Percentiles rank a stretch among this genome's conserved stretches.
Conservation (phyloP, 2,329 filamentous ascomycete species). For the Aureobasidium sp. region DNA sequence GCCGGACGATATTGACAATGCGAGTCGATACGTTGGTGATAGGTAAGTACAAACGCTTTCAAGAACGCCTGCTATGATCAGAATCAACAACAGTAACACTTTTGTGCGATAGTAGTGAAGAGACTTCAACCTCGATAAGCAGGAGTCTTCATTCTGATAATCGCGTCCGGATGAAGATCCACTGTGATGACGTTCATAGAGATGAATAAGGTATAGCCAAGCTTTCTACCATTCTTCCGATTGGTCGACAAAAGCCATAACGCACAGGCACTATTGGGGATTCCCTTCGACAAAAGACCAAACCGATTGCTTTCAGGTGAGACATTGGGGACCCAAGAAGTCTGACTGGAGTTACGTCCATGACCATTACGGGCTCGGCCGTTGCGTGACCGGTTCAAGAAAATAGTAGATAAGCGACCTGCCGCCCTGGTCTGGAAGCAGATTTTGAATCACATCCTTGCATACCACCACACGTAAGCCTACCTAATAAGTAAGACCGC, state of each 20-base stretch:
- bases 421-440: not conserved
- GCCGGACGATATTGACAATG: not conserved
- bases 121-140: slow-evolving; percentile 1
- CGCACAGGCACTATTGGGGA: slow-evolving; percentile 8
- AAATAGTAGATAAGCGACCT: slow-evolving; percentile 3
- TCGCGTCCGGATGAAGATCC: not conserved
- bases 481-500: not conserved
- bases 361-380: not conserved
- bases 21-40: not conserved
- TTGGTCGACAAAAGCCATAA: not conserved
- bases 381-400: not conserved
- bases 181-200: not conserved
- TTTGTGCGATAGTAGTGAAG: not conserved
- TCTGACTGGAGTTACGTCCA: not conserved
- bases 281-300: not conserved
- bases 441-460: not conserved
- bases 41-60: not conserved
- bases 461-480: slow-evolving; percentile 11
- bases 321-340: slow-evolving; percentile 2
- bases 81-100: not conserved
- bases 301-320: not conserved
- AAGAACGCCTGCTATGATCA: not conserved
- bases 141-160: not conserved
- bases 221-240: not conserved
- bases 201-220: not conserved